Evolutionary conservation across 139 green algal species (phyloP).

Genomic region (Volvox africanus): DNA sequence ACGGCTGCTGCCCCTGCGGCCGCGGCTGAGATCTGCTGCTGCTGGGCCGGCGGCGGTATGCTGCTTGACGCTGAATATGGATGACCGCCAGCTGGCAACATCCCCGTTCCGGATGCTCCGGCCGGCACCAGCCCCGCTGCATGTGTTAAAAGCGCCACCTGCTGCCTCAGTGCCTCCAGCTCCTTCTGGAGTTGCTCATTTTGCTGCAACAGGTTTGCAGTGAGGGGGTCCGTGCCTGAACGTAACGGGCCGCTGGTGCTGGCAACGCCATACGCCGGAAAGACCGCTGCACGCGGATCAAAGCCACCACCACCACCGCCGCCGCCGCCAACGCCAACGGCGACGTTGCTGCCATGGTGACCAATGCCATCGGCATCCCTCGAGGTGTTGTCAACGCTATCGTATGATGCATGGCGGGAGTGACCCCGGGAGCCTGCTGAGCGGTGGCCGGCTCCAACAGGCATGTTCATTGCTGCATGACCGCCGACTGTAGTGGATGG

Average conservation of each 20-base stretch:
- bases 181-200: slow-evolving; percentile 26
- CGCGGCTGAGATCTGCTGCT: background rate
- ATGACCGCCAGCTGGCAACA: background rate
- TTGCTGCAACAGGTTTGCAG: slow-evolving; percentile 22
- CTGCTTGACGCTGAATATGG: background rate
- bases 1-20: background rate
- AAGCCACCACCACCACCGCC: background rate
- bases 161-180: slow-evolving; percentile 20
- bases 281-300: background rate
- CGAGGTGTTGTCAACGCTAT: background rate
- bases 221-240: background rate
- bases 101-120: background rate
- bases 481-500: no score
- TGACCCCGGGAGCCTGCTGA: slow-evolving; percentile 7
- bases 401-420: slow-evolving; percentile 31
- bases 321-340: background rate
- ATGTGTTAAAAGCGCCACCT: slow-evolving; percentile 12
- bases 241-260: background rate
- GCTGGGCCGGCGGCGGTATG: background rate
- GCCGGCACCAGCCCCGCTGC: slow-evolving; percentile 2
- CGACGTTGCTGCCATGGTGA: background rate
- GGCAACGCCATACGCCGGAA: background rate
- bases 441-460: background rate
- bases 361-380: background rate
- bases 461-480: background rate